phyloP scores from a whole-genome alignment of 2,329 filamentous ascomycete genomes.

The Alternaria postmessia region DNA sequence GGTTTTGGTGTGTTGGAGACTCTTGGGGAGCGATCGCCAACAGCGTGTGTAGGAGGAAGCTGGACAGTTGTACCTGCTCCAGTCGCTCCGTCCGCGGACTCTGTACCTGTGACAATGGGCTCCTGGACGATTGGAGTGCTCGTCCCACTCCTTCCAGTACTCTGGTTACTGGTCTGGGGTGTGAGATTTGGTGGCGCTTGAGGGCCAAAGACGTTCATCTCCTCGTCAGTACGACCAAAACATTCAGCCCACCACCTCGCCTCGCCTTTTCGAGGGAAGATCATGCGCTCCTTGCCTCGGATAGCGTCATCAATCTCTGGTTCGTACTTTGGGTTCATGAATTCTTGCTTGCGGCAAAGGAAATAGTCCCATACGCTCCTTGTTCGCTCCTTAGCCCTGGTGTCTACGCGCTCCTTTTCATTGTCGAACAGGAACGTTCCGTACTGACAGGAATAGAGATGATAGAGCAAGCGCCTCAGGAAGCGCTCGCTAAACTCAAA shows the following conservation, averaged over 20 bases:
- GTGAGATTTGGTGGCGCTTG: constrained; percentile 36
- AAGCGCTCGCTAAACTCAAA: constrained; percentile 99
- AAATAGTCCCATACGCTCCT: constrained; percentile 97
- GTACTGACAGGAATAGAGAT: constrained; percentile 95
- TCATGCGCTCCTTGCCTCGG: constrained; percentile 80
- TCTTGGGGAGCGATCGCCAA: constrained; percentile 21
- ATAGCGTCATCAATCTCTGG: constrained; percentile 77
- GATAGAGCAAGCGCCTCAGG: constrained; percentile 85
- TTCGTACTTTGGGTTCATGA: constrained; percentile 83
- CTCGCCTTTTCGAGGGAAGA: constrained; percentile 79
- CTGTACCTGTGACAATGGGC: constrained; percentile 46
- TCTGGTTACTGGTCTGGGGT: constrained; percentile 38
- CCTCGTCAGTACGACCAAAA: constrained; percentile 85
- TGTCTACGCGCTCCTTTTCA: constrained; percentile 83
- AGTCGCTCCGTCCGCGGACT: constrained; percentile 43
- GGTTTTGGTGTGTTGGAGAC: constrained; percentile 24
- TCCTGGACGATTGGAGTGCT: constrained; percentile 41
- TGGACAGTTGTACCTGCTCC: constrained; percentile 41
- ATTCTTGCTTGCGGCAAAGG: constrained; percentile 79
- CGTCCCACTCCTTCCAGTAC: constrained; percentile 36
- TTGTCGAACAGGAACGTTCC: constrained; percentile 96
- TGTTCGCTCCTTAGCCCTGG: constrained; percentile 73
- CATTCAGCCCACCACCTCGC: constrained; percentile 93
- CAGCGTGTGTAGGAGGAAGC: constrained; percentile 34
- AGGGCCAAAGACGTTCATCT: constrained; percentile 78